Evolutionary conservation across 768 basidiomycete genomes (phyloP).

Genomic region (Naganishia friedmannii): DNA sequence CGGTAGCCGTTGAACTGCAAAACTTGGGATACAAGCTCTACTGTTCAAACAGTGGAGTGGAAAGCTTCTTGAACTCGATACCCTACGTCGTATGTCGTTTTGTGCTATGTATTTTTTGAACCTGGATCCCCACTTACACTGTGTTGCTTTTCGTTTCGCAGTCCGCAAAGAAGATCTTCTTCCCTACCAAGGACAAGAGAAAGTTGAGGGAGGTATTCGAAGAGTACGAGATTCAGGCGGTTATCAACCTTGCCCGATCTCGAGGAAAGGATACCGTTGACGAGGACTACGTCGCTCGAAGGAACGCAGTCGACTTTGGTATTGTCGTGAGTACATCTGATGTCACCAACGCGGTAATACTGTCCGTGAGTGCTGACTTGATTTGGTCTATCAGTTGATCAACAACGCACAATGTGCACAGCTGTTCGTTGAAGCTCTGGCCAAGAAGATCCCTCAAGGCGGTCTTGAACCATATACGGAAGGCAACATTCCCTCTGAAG

Average conservation of each 20-base stretch:
- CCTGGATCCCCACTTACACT: neutral
- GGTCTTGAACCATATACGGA: conserved; percentile 75
- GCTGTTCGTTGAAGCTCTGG: conserved; percentile 85
- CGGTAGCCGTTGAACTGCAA: conserved; percentile 72
- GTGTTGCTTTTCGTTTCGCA: conserved; percentile 68
- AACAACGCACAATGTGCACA: conserved; percentile 86
- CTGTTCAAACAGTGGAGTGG: conserved; percentile 64
- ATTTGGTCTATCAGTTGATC: conserved; percentile 55
- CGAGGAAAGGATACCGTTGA: conserved; percentile 74
- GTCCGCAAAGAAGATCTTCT: conserved; percentile 76
- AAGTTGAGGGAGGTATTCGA: conserved; percentile 80
- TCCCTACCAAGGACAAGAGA: conserved; percentile 94
- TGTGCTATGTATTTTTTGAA: neutral
- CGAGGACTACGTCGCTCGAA: conserved; percentile 94
- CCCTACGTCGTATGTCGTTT: conserved; percentile 36
- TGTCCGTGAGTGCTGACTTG: conserved; percentile 13
- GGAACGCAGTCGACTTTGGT: conserved; percentile 95
- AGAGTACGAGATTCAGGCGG: conserved; percentile 79
- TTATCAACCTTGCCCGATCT: conserved; percentile 83
- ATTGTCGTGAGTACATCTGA: conserved; percentile 53
- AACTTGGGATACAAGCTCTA: conserved; percentile 94
- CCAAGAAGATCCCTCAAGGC: conserved; percentile 75
- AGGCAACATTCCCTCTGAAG: conserved; percentile 84
- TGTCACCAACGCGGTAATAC: neutral
- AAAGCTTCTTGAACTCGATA: conserved; percentile 39